phyloP scores from a whole-genome alignment of 1,284 basidiomycete species.

The Ustilago esculenta region DNA sequence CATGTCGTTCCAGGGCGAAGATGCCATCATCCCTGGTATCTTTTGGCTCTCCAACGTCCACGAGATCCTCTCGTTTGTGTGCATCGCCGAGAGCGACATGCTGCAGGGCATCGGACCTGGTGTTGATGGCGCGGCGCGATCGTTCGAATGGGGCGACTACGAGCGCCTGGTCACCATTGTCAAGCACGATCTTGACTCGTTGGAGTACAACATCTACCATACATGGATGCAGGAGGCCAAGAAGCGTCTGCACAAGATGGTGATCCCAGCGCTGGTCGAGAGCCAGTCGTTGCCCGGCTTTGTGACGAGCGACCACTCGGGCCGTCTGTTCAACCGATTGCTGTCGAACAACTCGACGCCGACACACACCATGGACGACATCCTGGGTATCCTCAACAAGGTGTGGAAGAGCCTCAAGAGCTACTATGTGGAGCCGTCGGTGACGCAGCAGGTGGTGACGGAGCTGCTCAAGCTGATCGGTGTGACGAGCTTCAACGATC shows the following conservation, averaged over 20 bases:
- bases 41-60: constrained; percentile 99
- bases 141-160: constrained; percentile 97
- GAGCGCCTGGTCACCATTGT: constrained; percentile 95
- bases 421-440: constrained; percentile 98
- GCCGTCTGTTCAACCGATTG: constrained; percentile 91
- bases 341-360: constrained; percentile 80
- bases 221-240: constrained; percentile 99
- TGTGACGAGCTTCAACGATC: constrained; percentile 97
- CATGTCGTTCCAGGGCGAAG: constrained; percentile 91
- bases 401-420: constrained; percentile 98
- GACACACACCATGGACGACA: constrained; percentile 98
- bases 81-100: constrained; percentile 97
- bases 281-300: constrained; percentile 97
- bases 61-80: constrained; percentile 98
- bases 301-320: constrained; percentile 91
- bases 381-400: constrained; percentile 94
- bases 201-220: constrained; percentile 99
- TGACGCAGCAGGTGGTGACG: constrained; percentile 95
- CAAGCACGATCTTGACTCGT: constrained; percentile 96
- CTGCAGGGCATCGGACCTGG: constrained; percentile 96
- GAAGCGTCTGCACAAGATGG: constrained; percentile 96
- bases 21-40: constrained; percentile 93
- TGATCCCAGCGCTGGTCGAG: constrained; percentile 96
- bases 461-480: constrained; percentile 96
- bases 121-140: constrained; percentile 82